Evolutionary conservation across 306 rosid species (phyloP).

Genomic region (Comarum palustre): DNA sequence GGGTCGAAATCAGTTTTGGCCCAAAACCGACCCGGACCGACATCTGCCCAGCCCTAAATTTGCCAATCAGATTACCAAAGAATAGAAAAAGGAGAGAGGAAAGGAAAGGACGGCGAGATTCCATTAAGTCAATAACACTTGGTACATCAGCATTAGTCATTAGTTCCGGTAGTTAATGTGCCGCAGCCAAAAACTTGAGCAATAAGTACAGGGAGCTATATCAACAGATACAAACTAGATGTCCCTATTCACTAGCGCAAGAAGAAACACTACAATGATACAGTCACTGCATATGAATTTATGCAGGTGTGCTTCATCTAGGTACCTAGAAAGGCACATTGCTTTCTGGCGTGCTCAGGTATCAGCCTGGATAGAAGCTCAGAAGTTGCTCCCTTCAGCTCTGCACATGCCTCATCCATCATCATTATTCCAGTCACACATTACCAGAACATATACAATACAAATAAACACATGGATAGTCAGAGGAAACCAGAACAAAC

Average conservation of each 20-base stretch:
- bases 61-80: background rate
- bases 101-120: background rate
- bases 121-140: constrained; percentile 11
- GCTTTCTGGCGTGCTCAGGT: constrained; percentile 63
- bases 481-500: constrained; percentile 20
- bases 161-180: background rate
- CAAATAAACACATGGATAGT: background rate
- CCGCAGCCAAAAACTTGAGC: background rate
- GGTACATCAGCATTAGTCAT: background rate
- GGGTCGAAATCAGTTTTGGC: too few relatives aligned
- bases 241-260: background rate
- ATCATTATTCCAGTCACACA: background rate
- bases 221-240: background rate
- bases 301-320: constrained; percentile 14
- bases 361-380: constrained; percentile 55
- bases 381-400: constrained; percentile 57
- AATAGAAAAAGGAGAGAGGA: background rate
- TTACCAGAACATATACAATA: background rate
- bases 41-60: background rate
- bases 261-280: background rate
- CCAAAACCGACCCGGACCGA: too few relatives aligned
- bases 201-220: background rate
- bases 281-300: background rate
- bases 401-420: constrained; percentile 23
- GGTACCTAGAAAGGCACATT: constrained; percentile 47